Evolutionary conservation across 1,284 basidiomycete genomes (phyloP).

Genomic region (Moniliella sp.): DNA sequence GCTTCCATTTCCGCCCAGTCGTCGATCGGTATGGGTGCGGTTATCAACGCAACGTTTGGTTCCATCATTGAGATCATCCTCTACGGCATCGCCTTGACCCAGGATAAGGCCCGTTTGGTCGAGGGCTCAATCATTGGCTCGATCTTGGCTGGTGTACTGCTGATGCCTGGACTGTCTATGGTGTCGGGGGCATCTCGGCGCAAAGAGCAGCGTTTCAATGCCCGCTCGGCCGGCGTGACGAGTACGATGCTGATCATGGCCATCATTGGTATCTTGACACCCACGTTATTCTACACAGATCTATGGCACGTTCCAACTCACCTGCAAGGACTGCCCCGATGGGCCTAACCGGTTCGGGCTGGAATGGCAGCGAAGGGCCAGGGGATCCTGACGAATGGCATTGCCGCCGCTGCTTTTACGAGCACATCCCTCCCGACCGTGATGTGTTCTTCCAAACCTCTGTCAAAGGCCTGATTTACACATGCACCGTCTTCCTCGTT

Average conservation of each 20-base stretch:
- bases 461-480: slow-evolving; percentile 79
- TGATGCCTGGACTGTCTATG: slow-evolving; percentile 96
- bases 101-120: slow-evolving; percentile 74
- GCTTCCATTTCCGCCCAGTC: slow-evolving; percentile 93
- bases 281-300: slow-evolving; percentile 95
- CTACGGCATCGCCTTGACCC: slow-evolving; percentile 66
- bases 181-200: slow-evolving; percentile 68
- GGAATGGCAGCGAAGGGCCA: too few relatives aligned
- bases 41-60: slow-evolving; percentile 97
- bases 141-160: slow-evolving; percentile 80
- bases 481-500: slow-evolving; percentile 67
- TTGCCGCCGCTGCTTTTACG: slow-evolving; percentile 80
- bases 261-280: slow-evolving; percentile 82
- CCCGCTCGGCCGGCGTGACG: slow-evolving; percentile 88
- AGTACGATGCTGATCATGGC: slow-evolving; percentile 99
- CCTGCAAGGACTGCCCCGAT: background rate
- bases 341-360: slow-evolving; percentile 2
- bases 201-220: slow-evolving; percentile 95
- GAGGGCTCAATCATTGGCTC: slow-evolving; percentile 83
- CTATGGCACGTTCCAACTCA: slow-evolving; percentile 59
- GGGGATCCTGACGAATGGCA: too few relatives aligned
- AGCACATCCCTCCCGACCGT: slow-evolving; percentile 69
- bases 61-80: slow-evolving; percentile 92
- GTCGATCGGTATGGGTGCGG: slow-evolving; percentile 95
- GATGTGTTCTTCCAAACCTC: slow-evolving; percentile 93